Conservation (phyloP, 768 basidiomycete genomes). For the Piloderma croceum region DNA sequence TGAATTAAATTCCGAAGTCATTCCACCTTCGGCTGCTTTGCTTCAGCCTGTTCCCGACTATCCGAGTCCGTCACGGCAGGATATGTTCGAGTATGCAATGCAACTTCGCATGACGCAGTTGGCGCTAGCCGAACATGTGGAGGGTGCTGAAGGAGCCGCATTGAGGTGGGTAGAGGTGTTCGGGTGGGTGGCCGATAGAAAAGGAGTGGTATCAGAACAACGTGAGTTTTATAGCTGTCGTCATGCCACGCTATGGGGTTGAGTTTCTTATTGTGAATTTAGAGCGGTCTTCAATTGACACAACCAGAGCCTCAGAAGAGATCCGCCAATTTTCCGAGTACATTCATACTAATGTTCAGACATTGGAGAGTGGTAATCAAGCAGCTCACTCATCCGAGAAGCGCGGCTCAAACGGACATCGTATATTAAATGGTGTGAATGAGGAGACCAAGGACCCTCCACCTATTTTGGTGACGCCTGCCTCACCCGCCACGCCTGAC, state of each 20-base stretch:
- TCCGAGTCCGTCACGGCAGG: constrained; percentile 44
- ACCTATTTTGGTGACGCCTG: no score
- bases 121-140: constrained; percentile 72
- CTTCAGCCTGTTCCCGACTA: constrained; percentile 44
- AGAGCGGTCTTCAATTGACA: no score
- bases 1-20: constrained; percentile 16
- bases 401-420: no score
- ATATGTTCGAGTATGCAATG: constrained; percentile 71
- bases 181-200: constrained; percentile 68
- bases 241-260: not conserved
- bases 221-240: not conserved
- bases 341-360: no score
- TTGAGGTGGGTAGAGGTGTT: constrained; percentile 80
- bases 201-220: not conserved
- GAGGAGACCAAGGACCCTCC: no score
- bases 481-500: no score
- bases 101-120: constrained; percentile 86
- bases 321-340: no score
- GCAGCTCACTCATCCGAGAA: no score
- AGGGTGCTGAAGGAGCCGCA: constrained; percentile 82
- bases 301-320: no score
- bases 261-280: no score
- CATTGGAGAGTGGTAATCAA: no score
- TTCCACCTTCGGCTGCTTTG: constrained; percentile 40
- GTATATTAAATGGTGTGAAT: no score